Percentiles rank a stretch among this genome's conserved stretches.
Evolutionary conservation across 257 asterid species (phyloP).

Genomic region (Solanum sejunctum): DNA sequence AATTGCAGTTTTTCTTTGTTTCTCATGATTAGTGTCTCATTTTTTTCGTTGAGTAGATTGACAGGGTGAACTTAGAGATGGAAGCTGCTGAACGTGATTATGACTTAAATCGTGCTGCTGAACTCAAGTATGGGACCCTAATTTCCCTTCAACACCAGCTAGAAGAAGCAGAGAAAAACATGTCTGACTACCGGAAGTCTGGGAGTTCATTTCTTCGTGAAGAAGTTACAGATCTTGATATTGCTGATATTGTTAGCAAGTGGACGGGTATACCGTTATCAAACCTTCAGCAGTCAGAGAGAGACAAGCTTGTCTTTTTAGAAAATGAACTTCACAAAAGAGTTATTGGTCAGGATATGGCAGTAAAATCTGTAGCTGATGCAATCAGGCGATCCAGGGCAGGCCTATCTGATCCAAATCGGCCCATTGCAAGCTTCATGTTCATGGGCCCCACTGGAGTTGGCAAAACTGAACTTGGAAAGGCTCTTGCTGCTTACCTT

Average conservation of each 20-base stretch:
- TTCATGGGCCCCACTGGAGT: constrained; percentile 98
- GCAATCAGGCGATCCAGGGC: constrained; percentile 93
- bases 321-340: constrained; percentile 77
- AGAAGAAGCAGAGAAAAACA: constrained; percentile 61
- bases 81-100: constrained; percentile 97
- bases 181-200: constrained; percentile 53
- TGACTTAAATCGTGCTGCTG: constrained; percentile 87
- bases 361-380: constrained; percentile 85
- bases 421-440: constrained; percentile 96
- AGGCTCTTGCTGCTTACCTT: constrained; percentile 76
- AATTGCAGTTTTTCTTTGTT: neutral
- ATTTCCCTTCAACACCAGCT: constrained; percentile 80
- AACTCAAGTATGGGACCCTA: constrained; percentile 83
- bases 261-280: constrained; percentile 98
- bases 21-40: neutral
- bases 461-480: constrained; percentile 92
- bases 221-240: constrained; percentile 82
- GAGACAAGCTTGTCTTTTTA: constrained; percentile 68
- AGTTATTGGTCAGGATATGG: constrained; percentile 84
- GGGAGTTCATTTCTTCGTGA: constrained; percentile 68
- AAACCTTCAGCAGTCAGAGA: constrained; percentile 82
- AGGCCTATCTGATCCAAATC: constrained; percentile 82
- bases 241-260: constrained; percentile 79
- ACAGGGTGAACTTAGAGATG: constrained; percentile 89
- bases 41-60: constrained; percentile 34